Evolutionary conservation across 192 early-diverging fungal species (phyloP), one percentile per base, ranked within the genome.

Genomic region (Powellomyces hirtus): DNA sequence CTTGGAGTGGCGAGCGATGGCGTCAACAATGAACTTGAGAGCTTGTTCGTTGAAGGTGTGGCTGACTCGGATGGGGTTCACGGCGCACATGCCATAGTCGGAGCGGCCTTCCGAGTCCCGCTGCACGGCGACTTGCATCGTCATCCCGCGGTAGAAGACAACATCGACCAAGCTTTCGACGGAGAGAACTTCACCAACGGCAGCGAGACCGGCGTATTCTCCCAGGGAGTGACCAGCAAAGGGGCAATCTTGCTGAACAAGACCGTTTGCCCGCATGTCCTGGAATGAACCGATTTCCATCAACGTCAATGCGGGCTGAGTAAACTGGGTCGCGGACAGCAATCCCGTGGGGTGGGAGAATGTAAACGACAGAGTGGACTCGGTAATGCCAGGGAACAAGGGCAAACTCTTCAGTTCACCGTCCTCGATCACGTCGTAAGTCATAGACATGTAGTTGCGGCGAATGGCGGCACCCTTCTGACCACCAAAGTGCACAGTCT

Each of bases 131-230:
- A 89, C 81, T 83, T 96, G 96, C 96, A 98, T 96, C n/a, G 94
- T 94, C 91, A 94, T 92, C 69, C 96, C 96, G 73, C 96, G 91
- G 84, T 94, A 92, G 79, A 98, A 96, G 24, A 92, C 91, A 24
- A 98, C 89, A 66, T 96, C 94, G 40, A 94, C 87, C 10, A 95
- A 73, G 24, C 88, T 83, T 72, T 95, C 91, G 58, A 94, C 83
- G 18, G 90, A 85, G 30, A 97, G 74, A 0, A 95, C 92, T 65
- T 91, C 89, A 66, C 91, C 94, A 57, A 97, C 89, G 36, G 95
- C 82, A 22, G 92, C 88, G 38, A 96, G 79, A 22, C 91, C 94
- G 71, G 94, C 92, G 73, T 96, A 96, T 70, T 98, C 96, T 79
- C 96, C 96, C 59, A 98, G 85, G 65, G 69, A 76, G 81, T 98